Percentiles rank a stretch among this genome's conserved stretches.
These are phyloP conservation scores for Coix lacrymajobi DNA, from an alignment of 176 grass and related monocot species.

Conservation along the genomic window DNA sequence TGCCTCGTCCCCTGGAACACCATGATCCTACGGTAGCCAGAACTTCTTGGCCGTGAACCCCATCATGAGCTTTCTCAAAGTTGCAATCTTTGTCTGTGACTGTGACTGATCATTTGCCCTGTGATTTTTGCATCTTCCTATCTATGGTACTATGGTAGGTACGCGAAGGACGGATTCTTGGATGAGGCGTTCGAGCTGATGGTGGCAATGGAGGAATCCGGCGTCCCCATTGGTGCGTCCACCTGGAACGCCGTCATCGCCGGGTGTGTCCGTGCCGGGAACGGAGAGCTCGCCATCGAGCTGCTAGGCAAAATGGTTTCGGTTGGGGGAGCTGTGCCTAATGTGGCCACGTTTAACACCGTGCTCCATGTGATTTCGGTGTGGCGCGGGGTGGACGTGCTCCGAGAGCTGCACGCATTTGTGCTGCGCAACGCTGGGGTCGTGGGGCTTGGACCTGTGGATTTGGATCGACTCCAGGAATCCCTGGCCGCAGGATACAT, in stretches of 20 bases:
- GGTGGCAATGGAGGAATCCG: constrained; percentile 25
- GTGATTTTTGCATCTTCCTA: neutral
- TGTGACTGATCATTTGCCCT: neutral
- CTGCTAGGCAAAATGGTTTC: constrained; percentile 41
- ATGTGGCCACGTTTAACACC: constrained; percentile 48
- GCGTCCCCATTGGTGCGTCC: constrained; percentile 23
- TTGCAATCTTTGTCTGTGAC: neutral
- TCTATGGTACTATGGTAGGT: constrained; percentile 10
- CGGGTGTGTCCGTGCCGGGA: constrained; percentile 33
- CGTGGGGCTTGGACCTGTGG: constrained; percentile 16
- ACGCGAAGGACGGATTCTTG: constrained; percentile 43
- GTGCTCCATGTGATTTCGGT: constrained; percentile 36
- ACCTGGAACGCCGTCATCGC: constrained; percentile 51
- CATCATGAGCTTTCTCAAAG: neutral
- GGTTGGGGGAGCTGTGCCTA: constrained; percentile 18
- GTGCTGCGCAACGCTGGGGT: constrained; percentile 23
- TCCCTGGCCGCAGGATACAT: constrained; percentile 41
- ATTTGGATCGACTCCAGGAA: constrained; percentile 38
- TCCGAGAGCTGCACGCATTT: constrained; percentile 49
- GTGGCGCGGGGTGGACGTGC: constrained; percentile 18
- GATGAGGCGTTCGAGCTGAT: constrained; percentile 37
- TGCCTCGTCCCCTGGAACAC: constrained; percentile 32
- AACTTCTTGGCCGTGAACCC: too few species aligned
- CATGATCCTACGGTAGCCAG: constrained; percentile 31
- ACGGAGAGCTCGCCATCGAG: constrained; percentile 29